Evolutionary conservation across 2,329 filamentous ascomycete species (phyloP).

Genomic region (Didymella exigua): DNA sequence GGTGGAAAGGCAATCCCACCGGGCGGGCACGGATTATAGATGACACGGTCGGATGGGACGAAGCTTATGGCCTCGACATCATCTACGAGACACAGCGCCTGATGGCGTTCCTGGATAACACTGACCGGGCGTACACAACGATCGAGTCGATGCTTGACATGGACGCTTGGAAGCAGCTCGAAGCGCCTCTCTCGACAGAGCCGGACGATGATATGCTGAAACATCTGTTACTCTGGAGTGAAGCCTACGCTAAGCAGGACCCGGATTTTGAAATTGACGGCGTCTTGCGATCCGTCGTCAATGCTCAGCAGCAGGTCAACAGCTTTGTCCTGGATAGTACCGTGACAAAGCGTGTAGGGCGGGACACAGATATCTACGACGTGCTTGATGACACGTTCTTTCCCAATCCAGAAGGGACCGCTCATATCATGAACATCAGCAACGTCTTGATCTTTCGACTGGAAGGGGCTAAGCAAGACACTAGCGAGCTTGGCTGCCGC

Average conservation of each 20-base stretch:
- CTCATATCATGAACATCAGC: constrained; percentile 47
- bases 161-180: constrained; percentile 42
- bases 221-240: constrained; percentile 58
- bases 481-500: constrained; percentile 52
- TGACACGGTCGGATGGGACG: constrained; percentile 37
- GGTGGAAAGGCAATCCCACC: constrained; percentile 66
- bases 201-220: constrained; percentile 49
- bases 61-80: constrained; percentile 48
- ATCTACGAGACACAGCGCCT: constrained; percentile 65
- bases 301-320: constrained; percentile 34
- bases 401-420: constrained; percentile 26
- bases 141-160: constrained; percentile 57
- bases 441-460: constrained; percentile 61
- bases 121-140: constrained; percentile 64
- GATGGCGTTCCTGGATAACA: constrained; percentile 65
- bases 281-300: constrained; percentile 52
- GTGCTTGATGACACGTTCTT: constrained; percentile 59
- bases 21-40: constrained; percentile 59
- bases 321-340: constrained; percentile 40
- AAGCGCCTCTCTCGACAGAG: constrained; percentile 22
- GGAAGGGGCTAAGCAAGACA: constrained; percentile 42
- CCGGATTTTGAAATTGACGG: constrained; percentile 51
- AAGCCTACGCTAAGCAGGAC: constrained; percentile 51
- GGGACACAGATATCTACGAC: constrained; percentile 57
- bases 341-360: constrained; percentile 27